Conservation (phyloP, 768 basidiomycete species). For the Boletus rex-veris region DNA sequence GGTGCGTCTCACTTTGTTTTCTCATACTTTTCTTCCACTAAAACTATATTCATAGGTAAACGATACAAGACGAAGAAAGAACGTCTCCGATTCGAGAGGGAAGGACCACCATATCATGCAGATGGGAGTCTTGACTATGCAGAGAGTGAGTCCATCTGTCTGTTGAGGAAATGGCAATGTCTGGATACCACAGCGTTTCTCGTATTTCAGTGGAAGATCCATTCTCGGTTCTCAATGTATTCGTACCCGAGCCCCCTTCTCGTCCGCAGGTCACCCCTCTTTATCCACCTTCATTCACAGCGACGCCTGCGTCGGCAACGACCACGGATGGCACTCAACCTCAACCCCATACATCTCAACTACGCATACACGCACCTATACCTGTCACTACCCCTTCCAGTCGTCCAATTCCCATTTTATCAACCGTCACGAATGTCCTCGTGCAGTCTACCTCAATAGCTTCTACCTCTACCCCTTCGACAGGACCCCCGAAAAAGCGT, state of each 20-base stretch:
- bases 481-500: constrained; percentile 29
- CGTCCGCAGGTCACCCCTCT: constrained; percentile 58
- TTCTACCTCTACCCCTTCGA: not conserved
- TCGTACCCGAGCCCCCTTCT: constrained; percentile 56
- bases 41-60: constrained; percentile 42
- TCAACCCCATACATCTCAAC: not conserved
- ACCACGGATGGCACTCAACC: not conserved
- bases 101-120: constrained; percentile 63
- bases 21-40: not conserved
- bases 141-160: constrained; percentile 47
- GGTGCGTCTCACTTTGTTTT: constrained; percentile 36
- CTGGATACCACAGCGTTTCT: not conserved
- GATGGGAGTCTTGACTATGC: constrained; percentile 80
- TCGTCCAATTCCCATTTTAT: constrained; percentile 14
- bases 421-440: constrained; percentile 8
- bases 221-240: constrained; percentile 59
- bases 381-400: constrained; percentile 27
- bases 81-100: constrained; percentile 69
- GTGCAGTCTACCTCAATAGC: not conserved
- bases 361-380: constrained; percentile 22
- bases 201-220: constrained; percentile 67
- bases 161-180: not conserved
- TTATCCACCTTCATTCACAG: constrained; percentile 40
- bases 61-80: constrained; percentile 81
- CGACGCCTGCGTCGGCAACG: constrained; percentile 5